Evolutionary conservation across 108 stramenopile genomes (phyloP).

Genomic region (Nitzschia palea): DNA sequence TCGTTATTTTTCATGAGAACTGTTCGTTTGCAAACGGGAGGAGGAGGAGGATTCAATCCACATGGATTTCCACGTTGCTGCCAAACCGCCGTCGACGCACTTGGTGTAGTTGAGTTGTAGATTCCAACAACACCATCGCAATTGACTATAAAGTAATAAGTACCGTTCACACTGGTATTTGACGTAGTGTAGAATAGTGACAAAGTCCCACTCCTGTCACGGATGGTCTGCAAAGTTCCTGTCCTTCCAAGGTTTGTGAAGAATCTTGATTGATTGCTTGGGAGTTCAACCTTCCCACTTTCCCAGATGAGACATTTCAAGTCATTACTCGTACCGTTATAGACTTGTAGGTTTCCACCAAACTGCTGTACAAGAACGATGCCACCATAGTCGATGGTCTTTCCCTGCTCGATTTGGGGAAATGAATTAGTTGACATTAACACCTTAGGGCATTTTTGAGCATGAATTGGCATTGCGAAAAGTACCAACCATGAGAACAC

Average conservation of each 20-base stretch:
- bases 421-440: neutral
- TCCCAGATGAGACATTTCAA: neutral
- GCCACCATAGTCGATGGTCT: neutral
- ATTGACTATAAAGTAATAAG: neutral
- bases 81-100: neutral
- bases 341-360: neutral
- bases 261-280: neutral
- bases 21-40: neutral
- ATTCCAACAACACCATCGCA: neutral
- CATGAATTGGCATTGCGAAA: neutral
- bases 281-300: neutral
- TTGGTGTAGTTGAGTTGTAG: neutral
- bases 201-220: too few relatives aligned
- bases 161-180: neutral
- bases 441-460: neutral
- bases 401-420: neutral
- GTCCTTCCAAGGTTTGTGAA: neutral
- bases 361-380: slow-evolving; percentile 4
- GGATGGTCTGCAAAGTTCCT: neutral
- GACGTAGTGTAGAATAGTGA: neutral
- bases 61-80: neutral
- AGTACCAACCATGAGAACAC: neutral
- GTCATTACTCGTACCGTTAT: neutral
- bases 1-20: neutral
- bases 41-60: neutral